These are phyloP conservation scores for Filobasidium floriforme DNA, from an alignment of 768 basidiomycete genomes.

Conservation along the genomic window DNA sequence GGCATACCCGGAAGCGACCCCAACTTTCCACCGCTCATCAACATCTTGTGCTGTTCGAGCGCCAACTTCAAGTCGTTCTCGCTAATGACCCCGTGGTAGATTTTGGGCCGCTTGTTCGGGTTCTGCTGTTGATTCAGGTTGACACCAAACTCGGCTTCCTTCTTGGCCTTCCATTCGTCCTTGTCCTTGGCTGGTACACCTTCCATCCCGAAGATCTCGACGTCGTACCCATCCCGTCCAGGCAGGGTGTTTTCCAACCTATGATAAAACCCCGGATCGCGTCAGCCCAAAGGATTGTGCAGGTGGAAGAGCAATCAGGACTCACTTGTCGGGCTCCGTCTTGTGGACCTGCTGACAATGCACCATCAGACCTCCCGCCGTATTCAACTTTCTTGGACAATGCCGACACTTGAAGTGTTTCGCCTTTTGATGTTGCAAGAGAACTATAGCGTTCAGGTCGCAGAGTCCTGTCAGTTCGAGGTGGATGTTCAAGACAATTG, in stretches of 20 bases:
- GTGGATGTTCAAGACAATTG: neutral
- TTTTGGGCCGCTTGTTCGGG: conserved; percentile 60
- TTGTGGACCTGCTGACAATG: conserved; percentile 99
- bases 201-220: conserved; percentile 99
- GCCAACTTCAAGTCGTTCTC: conserved; percentile 79
- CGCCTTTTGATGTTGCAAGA: conserved; percentile 98
- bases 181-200: conserved; percentile 90
- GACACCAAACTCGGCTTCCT: conserved; percentile 80
- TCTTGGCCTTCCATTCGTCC: conserved; percentile 89
- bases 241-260: conserved; percentile 95
- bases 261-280: conserved; percentile 44
- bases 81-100: conserved; percentile 64
- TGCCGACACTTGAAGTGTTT: conserved; percentile 98
- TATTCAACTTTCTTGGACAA: conserved; percentile 91
- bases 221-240: conserved; percentile 92
- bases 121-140: conserved; percentile 45
- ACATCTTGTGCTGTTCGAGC: conserved; percentile 77
- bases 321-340: conserved; percentile 86
- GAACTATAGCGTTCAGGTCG: conserved; percentile 53
- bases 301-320: neutral
- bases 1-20: conserved; percentile 43
- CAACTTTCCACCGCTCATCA: conserved; percentile 62
- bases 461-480: neutral
- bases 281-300: neutral
- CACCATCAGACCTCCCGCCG: conserved; percentile 93